Evolutionary conservation across 140 eudicot genomes (phyloP), one percentile per base, ranked within the genome.

Genomic region (Anethum foeniculum): DNA sequence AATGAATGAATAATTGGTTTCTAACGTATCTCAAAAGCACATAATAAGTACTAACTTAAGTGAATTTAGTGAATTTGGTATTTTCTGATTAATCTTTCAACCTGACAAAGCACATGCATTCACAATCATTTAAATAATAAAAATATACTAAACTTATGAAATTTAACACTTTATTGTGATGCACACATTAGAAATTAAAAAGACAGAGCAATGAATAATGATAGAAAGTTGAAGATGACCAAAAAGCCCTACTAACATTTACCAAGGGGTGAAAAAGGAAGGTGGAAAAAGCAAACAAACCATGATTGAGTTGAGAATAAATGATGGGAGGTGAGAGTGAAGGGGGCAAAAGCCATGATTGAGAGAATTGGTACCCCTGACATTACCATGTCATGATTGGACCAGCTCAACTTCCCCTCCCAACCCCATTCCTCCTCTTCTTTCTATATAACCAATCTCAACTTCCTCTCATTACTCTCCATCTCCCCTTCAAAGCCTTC

Each of bases 361-460:
- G 85, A 82, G 79, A 78, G 80, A 82, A 82, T 82, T 84, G 82
- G 82, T 58, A 44, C 51, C 83, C 84, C 85, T 85, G 85, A 84
- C 83, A 87, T 77, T 4, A 67, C 76, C 81, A 43, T 83, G 81
- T 75, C 90, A 84, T 82, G 75, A 81, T 82, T 82, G 80, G 77
- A 75, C 82, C 76, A 71, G 47, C 76, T 36, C 5, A 71, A 32
- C 44, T 23, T 3, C 43, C 47, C 44, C 74, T 14, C 28, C 18
- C 47, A 16, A 34, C 48, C 76, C 76, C 46, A 14, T 36, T 5
- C 47, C 21, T 60, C 48, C 78, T 56, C 79, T 54, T 77, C 84
- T 77, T 86, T 88, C 93, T 89, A 89, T 89, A 89, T 84, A 92
- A 83, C 78, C 87, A 86, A 60, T 60, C 34, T 27, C 92, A 11